A percentile compares a stretch with the other conserved stretches of the same genome.
phyloP scores from a whole-genome alignment of 192 early-diverging fungal genomes.

The Entomortierella beljakovae region DNA sequence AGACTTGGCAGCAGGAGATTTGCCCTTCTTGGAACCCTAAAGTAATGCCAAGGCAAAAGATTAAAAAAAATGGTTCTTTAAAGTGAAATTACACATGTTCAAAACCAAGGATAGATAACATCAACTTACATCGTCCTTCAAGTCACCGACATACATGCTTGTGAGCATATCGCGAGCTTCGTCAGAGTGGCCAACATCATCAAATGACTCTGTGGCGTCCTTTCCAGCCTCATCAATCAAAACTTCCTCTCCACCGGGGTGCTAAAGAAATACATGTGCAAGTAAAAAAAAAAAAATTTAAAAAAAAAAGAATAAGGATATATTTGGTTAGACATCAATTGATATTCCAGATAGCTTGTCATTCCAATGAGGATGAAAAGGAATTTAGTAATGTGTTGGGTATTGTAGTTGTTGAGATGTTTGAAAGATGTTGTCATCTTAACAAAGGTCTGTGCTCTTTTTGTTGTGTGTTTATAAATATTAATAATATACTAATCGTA shows the following conservation, averaged over 20 bases:
- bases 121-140: conserved; percentile 65
- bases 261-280: conserved; percentile 61
- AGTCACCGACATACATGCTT: conserved; percentile 78
- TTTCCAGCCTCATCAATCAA: conserved; percentile 90
- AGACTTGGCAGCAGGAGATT: conserved; percentile 41
- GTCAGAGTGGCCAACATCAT: conserved; percentile 97
- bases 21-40: conserved; percentile 30
- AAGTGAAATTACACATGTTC: background rate
- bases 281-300: background rate
- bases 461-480: too few relatives aligned
- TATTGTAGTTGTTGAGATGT: too few relatives aligned
- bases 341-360: too few relatives aligned
- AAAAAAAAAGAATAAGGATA: too few relatives aligned
- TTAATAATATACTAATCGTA: too few relatives aligned
- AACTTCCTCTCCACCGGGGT: conserved; percentile 98
- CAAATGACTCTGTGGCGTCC: conserved; percentile 94
- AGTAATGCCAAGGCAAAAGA: background rate
- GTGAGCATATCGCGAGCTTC: conserved; percentile 91
- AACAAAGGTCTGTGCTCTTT: too few relatives aligned
- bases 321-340: too few relatives aligned
- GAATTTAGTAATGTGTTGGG: too few relatives aligned
- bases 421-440: too few relatives aligned
- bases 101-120: background rate
- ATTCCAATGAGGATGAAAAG: background rate
- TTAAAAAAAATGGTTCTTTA: background rate